Evolutionary conservation across 306 rosid species (phyloP).

Genomic region (Macrotyloma uniflorum): DNA sequence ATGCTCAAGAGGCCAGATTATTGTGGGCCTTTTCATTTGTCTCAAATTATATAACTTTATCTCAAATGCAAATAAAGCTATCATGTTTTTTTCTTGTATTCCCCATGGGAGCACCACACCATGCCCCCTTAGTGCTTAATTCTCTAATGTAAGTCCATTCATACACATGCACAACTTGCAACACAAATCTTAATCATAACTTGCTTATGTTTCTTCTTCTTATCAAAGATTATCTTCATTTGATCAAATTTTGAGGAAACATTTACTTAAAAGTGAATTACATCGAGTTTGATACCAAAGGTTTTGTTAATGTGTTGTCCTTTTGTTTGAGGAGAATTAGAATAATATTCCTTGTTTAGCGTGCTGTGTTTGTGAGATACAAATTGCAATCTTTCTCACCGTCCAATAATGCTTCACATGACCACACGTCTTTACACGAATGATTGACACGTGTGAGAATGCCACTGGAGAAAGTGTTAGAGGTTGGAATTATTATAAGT

Average conservation of each 20-base stretch:
- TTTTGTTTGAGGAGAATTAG: slow-evolving; percentile 2
- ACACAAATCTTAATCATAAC: neutral
- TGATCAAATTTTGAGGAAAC: neutral
- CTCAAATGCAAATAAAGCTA: neutral
- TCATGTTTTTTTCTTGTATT: slow-evolving; percentile 23
- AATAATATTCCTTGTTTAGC: slow-evolving; percentile 19
- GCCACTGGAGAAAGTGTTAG: slow-evolving; percentile 45
- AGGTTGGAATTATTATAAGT: slow-evolving; percentile 42
- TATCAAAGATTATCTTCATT: too few species aligned
- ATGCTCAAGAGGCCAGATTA: neutral
- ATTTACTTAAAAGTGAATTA: too few species aligned
- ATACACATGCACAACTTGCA: neutral
- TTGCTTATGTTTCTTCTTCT: too few species aligned
- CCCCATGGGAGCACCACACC: slow-evolving; percentile 35
- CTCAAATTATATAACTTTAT: neutral
- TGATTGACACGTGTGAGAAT: slow-evolving; percentile 45
- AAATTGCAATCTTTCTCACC: slow-evolving; percentile 54
- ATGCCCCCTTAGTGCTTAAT: slow-evolving; percentile 30
- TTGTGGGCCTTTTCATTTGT: slow-evolving; percentile 15
- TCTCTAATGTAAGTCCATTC: slow-evolving; percentile 3
- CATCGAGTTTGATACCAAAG: too few species aligned
- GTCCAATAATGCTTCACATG: slow-evolving; percentile 75
- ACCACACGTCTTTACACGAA: slow-evolving; percentile 59
- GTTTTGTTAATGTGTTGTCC: neutral
- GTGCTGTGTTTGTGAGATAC: slow-evolving; percentile 32